A percentile compares a stretch with the other conserved stretches of the same genome.
These are phyloP conservation scores for Pseudogymnoascus sp. DNA, from an alignment of 2,329 filamentous ascomycete species.

Conservation along the genomic window DNA sequence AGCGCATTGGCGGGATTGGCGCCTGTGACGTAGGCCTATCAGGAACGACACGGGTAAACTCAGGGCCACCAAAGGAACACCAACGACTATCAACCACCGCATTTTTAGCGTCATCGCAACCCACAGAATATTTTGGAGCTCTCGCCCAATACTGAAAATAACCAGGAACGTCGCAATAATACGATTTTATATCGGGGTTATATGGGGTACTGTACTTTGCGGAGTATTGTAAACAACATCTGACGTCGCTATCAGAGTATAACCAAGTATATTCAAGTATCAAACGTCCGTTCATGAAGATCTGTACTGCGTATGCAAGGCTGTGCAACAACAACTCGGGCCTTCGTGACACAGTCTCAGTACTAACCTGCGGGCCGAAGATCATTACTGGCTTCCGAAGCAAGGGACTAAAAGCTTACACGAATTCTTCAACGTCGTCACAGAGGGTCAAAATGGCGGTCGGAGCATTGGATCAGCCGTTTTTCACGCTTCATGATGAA, in stretches of 20 bases:
- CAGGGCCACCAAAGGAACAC: neutral
- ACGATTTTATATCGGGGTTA: neutral
- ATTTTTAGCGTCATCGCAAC: neutral
- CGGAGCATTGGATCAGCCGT: neutral
- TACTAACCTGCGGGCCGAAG: neutral
- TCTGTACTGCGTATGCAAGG: neutral
- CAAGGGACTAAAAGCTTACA: slow-evolving; percentile 8
- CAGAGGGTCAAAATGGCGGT: neutral
- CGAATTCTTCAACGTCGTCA: neutral
- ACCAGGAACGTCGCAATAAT: neutral
- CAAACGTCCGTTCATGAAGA: neutral
- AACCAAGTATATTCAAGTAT: neutral
- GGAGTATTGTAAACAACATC: neutral
- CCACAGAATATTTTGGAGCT: slow-evolving; percentile 4
- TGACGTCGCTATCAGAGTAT: neutral
- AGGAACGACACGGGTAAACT: neutral
- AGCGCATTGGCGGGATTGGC: neutral
- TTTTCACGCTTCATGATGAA: slow-evolving; percentile 4
- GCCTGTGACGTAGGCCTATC: slow-evolving; percentile 3
- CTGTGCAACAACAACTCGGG: neutral
- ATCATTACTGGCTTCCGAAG: slow-evolving; percentile 1
- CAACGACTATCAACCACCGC: neutral
- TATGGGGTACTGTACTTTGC: neutral
- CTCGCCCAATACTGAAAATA: slow-evolving; percentile 1
- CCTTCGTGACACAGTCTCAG: neutral